These are phyloP conservation scores for Pseudocercospora vitis DNA, from an alignment of 2,329 filamentous ascomycete species.

Conservation along the genomic window DNA sequence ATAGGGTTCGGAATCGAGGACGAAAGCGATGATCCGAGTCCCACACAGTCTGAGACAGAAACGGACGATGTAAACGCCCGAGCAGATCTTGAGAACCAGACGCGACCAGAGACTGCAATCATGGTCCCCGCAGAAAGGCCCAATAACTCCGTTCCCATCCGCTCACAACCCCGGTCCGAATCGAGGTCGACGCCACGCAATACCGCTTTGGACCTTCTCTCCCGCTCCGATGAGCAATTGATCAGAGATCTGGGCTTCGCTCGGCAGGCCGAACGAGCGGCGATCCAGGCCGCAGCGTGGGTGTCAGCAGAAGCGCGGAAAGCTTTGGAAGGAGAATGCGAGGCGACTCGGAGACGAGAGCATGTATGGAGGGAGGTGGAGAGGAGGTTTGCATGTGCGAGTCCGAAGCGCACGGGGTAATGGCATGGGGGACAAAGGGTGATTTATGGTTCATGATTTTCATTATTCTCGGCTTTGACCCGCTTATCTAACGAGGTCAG, in stretches of 20 bases:
- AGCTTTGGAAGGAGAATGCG: neutral
- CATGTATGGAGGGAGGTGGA: neutral
- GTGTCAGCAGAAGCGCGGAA: too few species aligned
- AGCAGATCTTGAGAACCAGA: neutral
- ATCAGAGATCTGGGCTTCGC: neutral
- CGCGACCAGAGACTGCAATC: neutral
- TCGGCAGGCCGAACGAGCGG: neutral
- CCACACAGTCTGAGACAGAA: too few species aligned
- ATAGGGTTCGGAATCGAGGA: neutral
- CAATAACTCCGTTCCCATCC: neutral
- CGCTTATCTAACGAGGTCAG: too few species aligned
- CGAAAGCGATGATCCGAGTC: neutral
- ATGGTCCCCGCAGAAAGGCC: too few species aligned
- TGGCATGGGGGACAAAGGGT: too few species aligned
- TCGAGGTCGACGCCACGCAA: neutral
- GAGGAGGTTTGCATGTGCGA: slow-evolving; percentile 4
- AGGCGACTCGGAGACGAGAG: neutral
- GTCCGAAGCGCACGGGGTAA: neutral
- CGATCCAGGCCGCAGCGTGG: neutral
- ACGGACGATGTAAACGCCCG: neutral
- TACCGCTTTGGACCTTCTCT: neutral
- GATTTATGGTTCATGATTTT: too few species aligned
- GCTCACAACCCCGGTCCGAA: neutral
- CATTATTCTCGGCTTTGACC: too few species aligned
- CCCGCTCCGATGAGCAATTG: neutral